Evolutionary conservation across 2,329 filamentous ascomycete genomes (phyloP), one percentile per base, ranked within the genome.

Genomic region (Lanzia echinophila): DNA sequence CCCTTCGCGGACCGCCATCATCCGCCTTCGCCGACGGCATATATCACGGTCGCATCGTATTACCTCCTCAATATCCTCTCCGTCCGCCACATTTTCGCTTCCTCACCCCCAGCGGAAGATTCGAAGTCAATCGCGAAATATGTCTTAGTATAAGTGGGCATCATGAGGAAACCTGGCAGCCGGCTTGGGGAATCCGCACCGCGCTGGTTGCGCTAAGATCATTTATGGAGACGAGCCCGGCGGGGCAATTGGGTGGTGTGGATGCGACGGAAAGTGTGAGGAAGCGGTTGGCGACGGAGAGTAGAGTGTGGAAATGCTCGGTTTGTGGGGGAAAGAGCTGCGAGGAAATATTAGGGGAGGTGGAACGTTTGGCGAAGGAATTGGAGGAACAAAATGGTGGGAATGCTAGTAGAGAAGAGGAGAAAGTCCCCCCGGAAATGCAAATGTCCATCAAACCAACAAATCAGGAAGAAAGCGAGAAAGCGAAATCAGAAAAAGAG

Each of bases 131-230:
- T 69, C 84, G 94, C 61, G 92, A 97, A 75, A 97, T 99, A 63
- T 99, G 94, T 68, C 82, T 99, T 15, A 89, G 83, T 65, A 99
- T 97, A 65, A 88, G 83, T 50, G 92, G 91, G 2, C 92, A 96
- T 71, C 94, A 99, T 72, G 94, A 97, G 70, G 94, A 97, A 74
- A 95, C 89, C 15, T 99, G 94, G 94, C 92, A 96, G 77, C 94
- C 94, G 0, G 94, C 94, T 0, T 99, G 94, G 94, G 94, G 94
- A 0, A 86, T 99, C 10, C 80, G 94, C 56, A 97, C 94, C 3
- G 92, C 94, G 15, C 73, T 99, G 6, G 80, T 84, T 41, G 82
- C 82, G 33, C 82, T 97, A 47, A 75, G 94, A 52, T 87, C 82
- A 62, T 96, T 96, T 70, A 97, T 99, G 90, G 90, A 95, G 69